Evolutionary conservation across 371 early-diverging fungal genomes (phyloP).

Genomic region (Mucor piriformis): DNA sequence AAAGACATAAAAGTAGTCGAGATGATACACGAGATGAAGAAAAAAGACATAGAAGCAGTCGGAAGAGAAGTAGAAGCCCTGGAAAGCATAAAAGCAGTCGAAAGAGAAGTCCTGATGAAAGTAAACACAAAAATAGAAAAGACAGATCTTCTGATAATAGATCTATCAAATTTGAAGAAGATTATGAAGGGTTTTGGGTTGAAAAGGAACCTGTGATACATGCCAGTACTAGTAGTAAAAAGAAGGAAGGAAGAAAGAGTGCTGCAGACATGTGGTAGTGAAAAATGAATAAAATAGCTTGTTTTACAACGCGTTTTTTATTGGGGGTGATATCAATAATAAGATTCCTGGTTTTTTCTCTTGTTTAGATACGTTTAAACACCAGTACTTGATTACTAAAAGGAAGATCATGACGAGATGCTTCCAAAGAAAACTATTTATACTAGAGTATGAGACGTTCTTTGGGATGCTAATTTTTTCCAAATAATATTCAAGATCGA

Average conservation of each 20-base stretch:
- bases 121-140: not conserved
- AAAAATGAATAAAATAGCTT: no score
- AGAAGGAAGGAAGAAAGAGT: slow-evolving; percentile 19
- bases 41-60: not conserved
- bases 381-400: no score
- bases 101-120: slow-evolving; percentile 1
- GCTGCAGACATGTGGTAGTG: slow-evolving; percentile 37
- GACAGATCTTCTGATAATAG: not conserved
- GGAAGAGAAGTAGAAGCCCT: slow-evolving; percentile 16
- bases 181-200: slow-evolving; percentile 38
- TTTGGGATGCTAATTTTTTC: no score
- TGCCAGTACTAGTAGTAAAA: not conserved
- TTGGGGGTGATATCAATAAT: no score
- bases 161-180: slow-evolving; percentile 22
- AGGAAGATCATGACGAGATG: no score
- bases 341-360: no score
- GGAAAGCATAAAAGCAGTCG: slow-evolving; percentile 3
- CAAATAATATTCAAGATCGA: no score
- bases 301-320: no score
- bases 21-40: not conserved
- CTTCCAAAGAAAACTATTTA: no score
- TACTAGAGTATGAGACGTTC: no score
- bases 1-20: slow-evolving; percentile 15
- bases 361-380: no score
- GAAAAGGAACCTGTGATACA: slow-evolving; percentile 34